Base-by-base conservation (phyloP, 352 stramenopile species). In the Blastocystis sp. region DNA sequence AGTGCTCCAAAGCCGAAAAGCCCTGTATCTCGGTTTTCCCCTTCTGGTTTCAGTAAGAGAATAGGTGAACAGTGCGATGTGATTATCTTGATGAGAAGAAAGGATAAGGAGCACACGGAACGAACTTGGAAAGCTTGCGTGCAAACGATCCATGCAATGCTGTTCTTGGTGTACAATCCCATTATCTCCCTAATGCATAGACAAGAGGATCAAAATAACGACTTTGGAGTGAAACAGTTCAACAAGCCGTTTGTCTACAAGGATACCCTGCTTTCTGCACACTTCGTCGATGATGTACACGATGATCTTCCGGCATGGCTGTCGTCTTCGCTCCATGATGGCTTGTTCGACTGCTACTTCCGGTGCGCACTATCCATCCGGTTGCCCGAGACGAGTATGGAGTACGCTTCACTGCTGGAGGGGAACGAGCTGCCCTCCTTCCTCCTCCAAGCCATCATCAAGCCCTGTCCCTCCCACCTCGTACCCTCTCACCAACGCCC, bases 271-370 rank as follows among this genome's bases (percentile, higher is more conserved):
- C 66, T 77, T 28, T 77, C 66, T 48, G 66, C 66, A 60, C 38
- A 60, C 4, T 77, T 77, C 60, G n/a, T 19, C 28, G 66, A 77
- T 57, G 6, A 17, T 77, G 19, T 19, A n/a, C 34, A 40, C 7
- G 11, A n/a, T 60, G 66, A 59, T 17, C 52, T 77, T 40, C 66
- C 66, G 54, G 38, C 52, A 54, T 77, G 66, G 66, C 38, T 77
- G 28, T 77, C 19, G 7, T 24, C 21, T 34, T 77, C 14, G n/a
- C 66, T 77, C 7, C 17, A 34, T 3, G 66, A 57, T 28, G 66
- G 66, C 6, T 59, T 77, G 38, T 77, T 77, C 19, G 66, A 77
- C 66, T 77, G 66, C 60, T 77, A 42, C 66, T 77, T 60, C 66
- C 54, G 60, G 42, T 77, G 66, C 52, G 38, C 66, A 0, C 42